phyloP scores from a whole-genome alignment of 192 early-diverging fungal species.

The Coemansia guatemalensis region DNA sequence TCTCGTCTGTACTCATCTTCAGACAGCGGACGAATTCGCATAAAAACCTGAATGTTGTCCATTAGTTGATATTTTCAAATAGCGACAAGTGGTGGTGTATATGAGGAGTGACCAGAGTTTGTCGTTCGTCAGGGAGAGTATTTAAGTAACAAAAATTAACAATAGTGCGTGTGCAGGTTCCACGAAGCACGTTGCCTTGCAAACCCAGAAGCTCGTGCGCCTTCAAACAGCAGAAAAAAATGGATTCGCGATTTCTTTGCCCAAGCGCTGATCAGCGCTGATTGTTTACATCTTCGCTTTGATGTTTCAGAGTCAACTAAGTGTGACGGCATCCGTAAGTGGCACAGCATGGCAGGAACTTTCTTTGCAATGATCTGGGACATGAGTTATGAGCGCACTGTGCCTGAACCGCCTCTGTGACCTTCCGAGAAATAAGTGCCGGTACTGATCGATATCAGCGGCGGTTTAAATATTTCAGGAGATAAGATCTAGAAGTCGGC shows the following conservation, averaged over 20 bases:
- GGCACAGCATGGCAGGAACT: no score
- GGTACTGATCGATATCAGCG: no score
- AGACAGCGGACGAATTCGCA: slow-evolving; percentile 58
- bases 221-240: background rate
- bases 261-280: background rate
- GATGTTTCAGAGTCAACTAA: background rate
- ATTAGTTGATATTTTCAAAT: slow-evolving; percentile 10
- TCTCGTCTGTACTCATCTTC: slow-evolving; percentile 49
- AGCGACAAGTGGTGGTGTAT: background rate
- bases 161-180: background rate
- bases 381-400: no score
- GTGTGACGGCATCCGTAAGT: no score
- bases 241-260: background rate
- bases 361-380: no score
- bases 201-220: background rate
- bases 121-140: no score
- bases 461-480: no score
- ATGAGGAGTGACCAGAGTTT: no score
- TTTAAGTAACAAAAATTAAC: background rate
- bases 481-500: no score
- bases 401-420: no score
- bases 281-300: background rate
- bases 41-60: slow-evolving; percentile 60
- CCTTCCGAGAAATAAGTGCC: no score
- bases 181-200: background rate